Conservation (phyloP, 2,329 filamentous ascomycete species). For the Cercospora brassicicola region DNA sequence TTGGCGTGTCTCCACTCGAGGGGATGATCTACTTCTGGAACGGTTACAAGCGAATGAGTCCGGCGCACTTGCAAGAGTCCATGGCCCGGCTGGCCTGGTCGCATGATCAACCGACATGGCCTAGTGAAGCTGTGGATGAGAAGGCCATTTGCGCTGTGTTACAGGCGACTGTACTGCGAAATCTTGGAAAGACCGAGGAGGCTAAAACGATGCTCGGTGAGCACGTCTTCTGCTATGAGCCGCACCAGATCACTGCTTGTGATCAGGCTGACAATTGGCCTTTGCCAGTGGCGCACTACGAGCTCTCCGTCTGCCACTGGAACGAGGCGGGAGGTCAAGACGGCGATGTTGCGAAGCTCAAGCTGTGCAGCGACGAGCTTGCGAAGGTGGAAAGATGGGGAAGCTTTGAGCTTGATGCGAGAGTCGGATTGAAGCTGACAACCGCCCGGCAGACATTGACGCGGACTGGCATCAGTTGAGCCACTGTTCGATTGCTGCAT, state of each 20-base stretch:
- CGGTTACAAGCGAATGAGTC: conserved; percentile 76
- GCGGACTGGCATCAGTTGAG: conserved; percentile 28
- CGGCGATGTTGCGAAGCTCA: conserved; percentile 49
- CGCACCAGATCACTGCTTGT: conserved; percentile 51
- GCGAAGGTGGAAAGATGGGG: conserved; percentile 71
- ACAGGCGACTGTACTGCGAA: conserved; percentile 64
- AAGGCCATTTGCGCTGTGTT: conserved; percentile 66
- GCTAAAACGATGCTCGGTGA: conserved; percentile 64
- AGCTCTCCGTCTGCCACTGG: conserved; percentile 82
- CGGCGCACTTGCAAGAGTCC: conserved; percentile 63
- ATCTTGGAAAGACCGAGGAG: conserved; percentile 57
- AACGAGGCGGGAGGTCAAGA: conserved; percentile 55
- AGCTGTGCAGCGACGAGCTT: conserved; percentile 65
- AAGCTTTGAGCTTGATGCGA: conserved; percentile 68
- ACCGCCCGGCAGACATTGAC: conserved; percentile 66
- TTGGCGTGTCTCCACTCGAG: conserved; percentile 76
- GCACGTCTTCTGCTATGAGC: conserved; percentile 62
- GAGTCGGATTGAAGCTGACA: conserved; percentile 70
- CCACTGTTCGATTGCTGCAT: background rate
- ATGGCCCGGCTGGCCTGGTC: conserved; percentile 67
- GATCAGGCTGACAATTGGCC: conserved; percentile 67
- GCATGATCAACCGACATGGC: conserved; percentile 54
- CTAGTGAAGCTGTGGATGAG: conserved; percentile 58
- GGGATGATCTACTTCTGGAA: conserved; percentile 97
- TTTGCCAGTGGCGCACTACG: conserved; percentile 75